phyloP scores from a whole-genome alignment of 805 yeast genomes.

The Metschnikowia lachancei region DNA sequence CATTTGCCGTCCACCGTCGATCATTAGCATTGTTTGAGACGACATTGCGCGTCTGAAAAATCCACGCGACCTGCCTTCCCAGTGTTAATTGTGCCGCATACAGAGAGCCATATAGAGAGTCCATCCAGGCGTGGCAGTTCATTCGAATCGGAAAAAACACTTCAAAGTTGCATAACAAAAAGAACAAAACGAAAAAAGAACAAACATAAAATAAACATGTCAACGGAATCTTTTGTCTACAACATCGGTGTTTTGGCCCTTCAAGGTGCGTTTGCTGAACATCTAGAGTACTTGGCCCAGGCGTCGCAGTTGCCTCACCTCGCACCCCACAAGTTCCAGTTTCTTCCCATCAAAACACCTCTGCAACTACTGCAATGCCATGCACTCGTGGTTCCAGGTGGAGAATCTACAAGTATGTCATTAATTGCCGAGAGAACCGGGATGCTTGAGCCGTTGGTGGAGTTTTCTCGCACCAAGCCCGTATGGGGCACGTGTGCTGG shows the following conservation, averaged over 20 bases:
- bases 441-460: slow-evolving; percentile 51
- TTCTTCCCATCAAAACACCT: slow-evolving; percentile 51
- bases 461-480: slow-evolving; percentile 50
- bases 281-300: slow-evolving; percentile 37
- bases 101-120: no score
- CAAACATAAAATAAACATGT: no score
- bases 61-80: no score
- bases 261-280: slow-evolving; percentile 79
- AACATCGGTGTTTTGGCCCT: slow-evolving; percentile 68
- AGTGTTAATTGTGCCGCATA: no score
- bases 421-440: slow-evolving; percentile 65
- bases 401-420: slow-evolving; percentile 69
- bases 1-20: no score
- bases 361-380: slow-evolving; percentile 50
- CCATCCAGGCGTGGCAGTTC: not conserved
- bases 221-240: not conserved
- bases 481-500: slow-evolving; percentile 92
- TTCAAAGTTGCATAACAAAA: not conserved
- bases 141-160: not conserved
- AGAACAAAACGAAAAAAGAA: no score
- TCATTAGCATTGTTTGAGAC: no score
- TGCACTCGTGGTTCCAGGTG: slow-evolving; percentile 70
- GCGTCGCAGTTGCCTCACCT: slow-evolving; percentile 14
- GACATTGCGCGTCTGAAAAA: no score
- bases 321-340: slow-evolving; percentile 24